Percentiles rank a stretch among this genome's conserved stretches.
phyloP scores from a whole-genome alignment of 1,284 basidiomycete species.

The Ganoderma meredithae region DNA sequence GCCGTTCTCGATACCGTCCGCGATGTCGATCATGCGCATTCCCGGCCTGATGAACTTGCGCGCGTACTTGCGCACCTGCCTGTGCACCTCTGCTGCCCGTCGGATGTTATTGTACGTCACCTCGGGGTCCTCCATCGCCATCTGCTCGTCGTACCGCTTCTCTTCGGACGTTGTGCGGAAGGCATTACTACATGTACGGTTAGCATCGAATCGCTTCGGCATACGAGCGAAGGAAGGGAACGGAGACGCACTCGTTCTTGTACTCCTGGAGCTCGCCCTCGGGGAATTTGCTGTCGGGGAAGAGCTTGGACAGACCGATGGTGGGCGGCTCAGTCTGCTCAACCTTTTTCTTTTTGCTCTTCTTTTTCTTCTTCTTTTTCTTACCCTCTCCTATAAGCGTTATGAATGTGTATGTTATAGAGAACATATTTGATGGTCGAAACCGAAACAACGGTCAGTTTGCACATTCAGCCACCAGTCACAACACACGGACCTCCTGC shows the following conservation, averaged over 20 bases:
- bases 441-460: neutral
- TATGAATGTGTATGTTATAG: neutral
- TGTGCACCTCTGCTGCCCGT: constrained; percentile 94
- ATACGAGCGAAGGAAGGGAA: constrained; percentile 19
- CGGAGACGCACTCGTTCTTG: constrained; percentile 78
- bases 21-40: constrained; percentile 96
- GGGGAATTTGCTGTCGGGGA: constrained; percentile 86
- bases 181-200: constrained; percentile 65
- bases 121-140: constrained; percentile 81
- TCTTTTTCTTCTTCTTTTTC: constrained; percentile 94
- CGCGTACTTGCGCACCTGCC: constrained; percentile 89
- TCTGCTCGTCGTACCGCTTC: constrained; percentile 83
- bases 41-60: constrained; percentile 90
- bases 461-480: neutral
- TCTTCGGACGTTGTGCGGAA: constrained; percentile 94
- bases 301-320: constrained; percentile 90
- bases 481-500: constrained; percentile 29
- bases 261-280: constrained; percentile 94
- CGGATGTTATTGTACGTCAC: constrained; percentile 90
- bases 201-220: constrained; percentile 9
- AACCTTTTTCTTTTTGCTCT: constrained; percentile 83
- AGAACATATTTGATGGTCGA: neutral
- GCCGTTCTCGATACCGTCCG: constrained; percentile 92
- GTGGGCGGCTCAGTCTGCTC: constrained; percentile 95
- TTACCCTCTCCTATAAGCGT: constrained; percentile 41